These are phyloP conservation scores for Auricularia heimuer DNA, from an alignment of 768 basidiomycete species.

Conservation along the genomic window DNA sequence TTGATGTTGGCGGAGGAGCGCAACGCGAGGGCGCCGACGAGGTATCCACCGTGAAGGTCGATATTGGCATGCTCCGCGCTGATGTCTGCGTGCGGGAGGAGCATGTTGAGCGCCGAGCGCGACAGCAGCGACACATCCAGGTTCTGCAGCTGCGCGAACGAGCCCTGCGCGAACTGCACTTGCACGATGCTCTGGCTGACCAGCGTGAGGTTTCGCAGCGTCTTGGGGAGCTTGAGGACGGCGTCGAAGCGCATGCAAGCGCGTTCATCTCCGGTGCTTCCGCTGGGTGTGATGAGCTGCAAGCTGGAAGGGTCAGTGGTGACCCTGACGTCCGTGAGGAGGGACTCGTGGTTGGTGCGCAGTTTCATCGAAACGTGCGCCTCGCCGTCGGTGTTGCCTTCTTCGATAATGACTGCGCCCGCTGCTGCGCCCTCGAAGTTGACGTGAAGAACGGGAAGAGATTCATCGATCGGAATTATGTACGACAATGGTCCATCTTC, in stretches of 20 bases:
- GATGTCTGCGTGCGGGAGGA: conserved; percentile 35
- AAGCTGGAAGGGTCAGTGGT: conserved; percentile 29
- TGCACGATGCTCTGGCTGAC: conserved; percentile 35
- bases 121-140: conserved; percentile 37
- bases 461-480: conserved; percentile 28
- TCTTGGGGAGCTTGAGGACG: conserved; percentile 39
- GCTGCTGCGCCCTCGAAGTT: conserved; percentile 38
- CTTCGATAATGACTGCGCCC: conserved; percentile 41
- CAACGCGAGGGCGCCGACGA: conserved; percentile 32
- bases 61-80: conserved; percentile 31
- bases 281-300: conserved; percentile 6
- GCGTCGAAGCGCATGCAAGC: conserved; percentile 48
- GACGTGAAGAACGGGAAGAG: conserved; percentile 32
- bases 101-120: conserved; percentile 31
- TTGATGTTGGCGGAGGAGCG: not conserved
- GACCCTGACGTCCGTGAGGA: conserved; percentile 32
- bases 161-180: conserved; percentile 37
- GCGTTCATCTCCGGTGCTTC: not conserved
- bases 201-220: conserved; percentile 39
- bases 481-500: conserved; percentile 23
- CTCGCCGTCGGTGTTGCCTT: conserved; percentile 41
- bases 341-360: conserved; percentile 29
- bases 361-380: conserved; percentile 24
- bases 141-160: conserved; percentile 32
- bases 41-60: conserved; percentile 45